Percentiles rank a stretch among this genome's conserved stretches.
phyloP scores from a whole-genome alignment of 257 asterid species.

The Gentiana straminea region DNA sequence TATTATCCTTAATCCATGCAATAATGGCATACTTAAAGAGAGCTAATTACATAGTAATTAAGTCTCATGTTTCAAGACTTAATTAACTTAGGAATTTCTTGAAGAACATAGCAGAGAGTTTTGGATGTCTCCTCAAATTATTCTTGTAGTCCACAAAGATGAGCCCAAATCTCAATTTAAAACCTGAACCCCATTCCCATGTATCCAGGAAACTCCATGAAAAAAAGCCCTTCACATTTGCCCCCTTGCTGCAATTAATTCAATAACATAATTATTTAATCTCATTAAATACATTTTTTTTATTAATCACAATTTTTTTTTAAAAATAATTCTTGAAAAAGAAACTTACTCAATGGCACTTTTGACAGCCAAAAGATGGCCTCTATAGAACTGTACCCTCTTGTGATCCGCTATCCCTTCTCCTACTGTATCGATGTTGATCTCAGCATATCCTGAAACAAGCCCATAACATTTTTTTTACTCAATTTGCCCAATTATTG shows the following conservation, averaged over 20 bases:
- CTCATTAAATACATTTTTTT: no score
- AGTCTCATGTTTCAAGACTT: no score
- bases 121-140: slow-evolving; percentile 21
- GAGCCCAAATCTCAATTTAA: slow-evolving; percentile 25
- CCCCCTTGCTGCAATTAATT: slow-evolving; percentile 7
- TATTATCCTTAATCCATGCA: no score
- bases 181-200: slow-evolving; percentile 33
- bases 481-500: no score
- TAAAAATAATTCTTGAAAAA: background rate
- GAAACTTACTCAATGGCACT: slow-evolving; percentile 33
- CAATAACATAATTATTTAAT: no score
- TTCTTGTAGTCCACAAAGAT: slow-evolving; percentile 17
- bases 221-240: slow-evolving; percentile 33
- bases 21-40: no score
- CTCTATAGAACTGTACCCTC: slow-evolving; percentile 17
- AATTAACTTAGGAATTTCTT: slow-evolving; percentile 16
- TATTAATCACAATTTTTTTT: no score
- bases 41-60: no score
- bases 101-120: slow-evolving; percentile 24
- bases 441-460: slow-evolving; percentile 11
- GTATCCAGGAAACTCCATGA: slow-evolving; percentile 36
- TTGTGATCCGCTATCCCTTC: slow-evolving; percentile 12
- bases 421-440: background rate
- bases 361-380: slow-evolving; percentile 29
- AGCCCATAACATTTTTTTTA: no score